These are phyloP conservation scores for Scutellaria baicalensis DNA, from an alignment of 257 asterid species.

Conservation along the genomic window DNA sequence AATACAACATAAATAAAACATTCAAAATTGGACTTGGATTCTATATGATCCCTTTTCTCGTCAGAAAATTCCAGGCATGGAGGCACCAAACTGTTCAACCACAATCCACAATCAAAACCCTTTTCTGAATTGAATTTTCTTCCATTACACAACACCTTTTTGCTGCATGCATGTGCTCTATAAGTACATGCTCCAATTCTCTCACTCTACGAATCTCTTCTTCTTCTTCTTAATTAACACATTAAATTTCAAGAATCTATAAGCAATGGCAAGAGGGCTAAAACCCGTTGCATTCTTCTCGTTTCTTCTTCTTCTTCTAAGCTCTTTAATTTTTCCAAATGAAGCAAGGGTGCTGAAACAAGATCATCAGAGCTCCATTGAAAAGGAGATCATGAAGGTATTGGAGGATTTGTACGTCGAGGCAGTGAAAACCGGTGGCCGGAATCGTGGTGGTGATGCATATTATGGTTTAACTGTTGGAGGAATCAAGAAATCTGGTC, in stretches of 20 bases:
- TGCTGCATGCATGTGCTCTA: constrained; percentile 5
- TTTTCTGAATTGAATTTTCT: background rate
- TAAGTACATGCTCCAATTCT: background rate
- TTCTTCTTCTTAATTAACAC: background rate
- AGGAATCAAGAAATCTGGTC: constrained; percentile 37
- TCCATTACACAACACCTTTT: background rate
- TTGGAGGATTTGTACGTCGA: constrained; percentile 15
- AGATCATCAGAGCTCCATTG: background rate
- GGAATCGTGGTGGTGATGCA: constrained; percentile 22
- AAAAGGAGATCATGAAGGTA: constrained; percentile 11
- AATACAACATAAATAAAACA: background rate
- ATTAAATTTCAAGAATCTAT: background rate
- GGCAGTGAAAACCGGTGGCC: constrained; percentile 28
- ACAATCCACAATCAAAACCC: background rate
- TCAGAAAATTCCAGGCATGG: background rate
- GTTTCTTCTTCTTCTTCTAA: constrained; percentile 6
- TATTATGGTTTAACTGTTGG: constrained; percentile 17
- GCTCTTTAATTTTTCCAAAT: background rate
- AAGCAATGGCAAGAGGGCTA: constrained; percentile 13
- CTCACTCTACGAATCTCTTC: background rate
- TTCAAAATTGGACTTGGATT: constrained; percentile 13
- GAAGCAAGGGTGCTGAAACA: constrained; percentile 17
- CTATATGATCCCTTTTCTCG: background rate
- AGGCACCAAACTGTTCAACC: background rate
- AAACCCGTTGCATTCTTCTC: background rate